phyloP scores from a whole-genome alignment of 306 rosid species.

The Gastrolobium villosum region DNA sequence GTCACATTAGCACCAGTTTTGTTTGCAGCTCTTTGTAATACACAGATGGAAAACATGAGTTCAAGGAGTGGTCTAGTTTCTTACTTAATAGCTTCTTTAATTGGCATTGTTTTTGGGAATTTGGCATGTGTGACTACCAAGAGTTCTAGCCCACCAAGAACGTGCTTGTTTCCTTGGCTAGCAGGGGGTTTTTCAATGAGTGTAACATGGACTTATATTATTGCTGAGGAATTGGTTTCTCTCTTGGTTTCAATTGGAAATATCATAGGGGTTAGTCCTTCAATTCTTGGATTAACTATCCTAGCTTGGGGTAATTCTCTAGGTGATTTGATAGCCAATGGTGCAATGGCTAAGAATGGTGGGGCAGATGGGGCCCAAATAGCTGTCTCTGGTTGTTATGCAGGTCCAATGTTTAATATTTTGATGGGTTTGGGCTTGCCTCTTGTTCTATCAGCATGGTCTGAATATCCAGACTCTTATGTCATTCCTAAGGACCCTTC shows the following conservation, averaged over 20 bases:
- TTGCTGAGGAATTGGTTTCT: conserved; percentile 47
- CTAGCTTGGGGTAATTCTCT: conserved; percentile 46
- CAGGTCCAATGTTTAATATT: conserved; percentile 47
- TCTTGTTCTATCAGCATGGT: conserved; percentile 49
- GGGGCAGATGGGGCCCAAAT: conserved; percentile 47
- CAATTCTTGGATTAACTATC: conserved; percentile 46
- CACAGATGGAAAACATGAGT: conserved; percentile 40
- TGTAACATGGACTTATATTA: conserved; percentile 51
- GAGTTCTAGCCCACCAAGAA: conserved; percentile 46
- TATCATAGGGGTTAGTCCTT: conserved; percentile 47
- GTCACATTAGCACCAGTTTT: conserved; percentile 43
- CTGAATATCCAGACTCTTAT: conserved; percentile 44
- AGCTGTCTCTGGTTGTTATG: conserved; percentile 45
- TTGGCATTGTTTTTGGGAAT: conserved; percentile 46
- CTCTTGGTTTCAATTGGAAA: conserved; percentile 44
- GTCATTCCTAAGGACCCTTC: conserved; percentile 46
- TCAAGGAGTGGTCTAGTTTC: conserved; percentile 44
- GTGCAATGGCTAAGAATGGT: conserved; percentile 50
- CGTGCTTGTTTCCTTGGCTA: conserved; percentile 48
- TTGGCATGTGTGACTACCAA: conserved; percentile 50
- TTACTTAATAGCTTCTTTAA: conserved; percentile 37
- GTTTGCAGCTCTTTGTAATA: conserved; percentile 38
- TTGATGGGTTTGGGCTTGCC: conserved; percentile 50
- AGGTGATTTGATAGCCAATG: conserved; percentile 49
- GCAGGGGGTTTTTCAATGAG: conserved; percentile 49